Percentiles rank a stretch among this genome's conserved stretches.
Conservation (phyloP, 2,329 filamentous ascomycete species). For the Chrysosporium keratinophilum region DNA sequence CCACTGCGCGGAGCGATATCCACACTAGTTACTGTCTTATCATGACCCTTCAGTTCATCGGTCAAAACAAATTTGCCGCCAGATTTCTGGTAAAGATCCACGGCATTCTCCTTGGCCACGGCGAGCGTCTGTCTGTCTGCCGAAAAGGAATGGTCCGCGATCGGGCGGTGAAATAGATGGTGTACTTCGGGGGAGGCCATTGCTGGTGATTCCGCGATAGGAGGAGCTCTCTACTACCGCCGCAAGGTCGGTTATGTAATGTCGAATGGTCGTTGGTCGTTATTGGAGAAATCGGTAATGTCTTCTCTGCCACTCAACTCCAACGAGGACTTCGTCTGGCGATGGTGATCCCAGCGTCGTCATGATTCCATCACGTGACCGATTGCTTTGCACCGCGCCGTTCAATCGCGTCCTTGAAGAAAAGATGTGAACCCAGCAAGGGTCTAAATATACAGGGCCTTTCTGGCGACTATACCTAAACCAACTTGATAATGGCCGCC, state of each 20-base stretch:
- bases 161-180: constrained; percentile 92
- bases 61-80: constrained; percentile 70
- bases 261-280: not conserved
- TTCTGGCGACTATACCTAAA: not conserved
- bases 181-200: constrained; percentile 88
- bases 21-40: constrained; percentile 92
- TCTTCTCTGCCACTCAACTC: too few relatives aligned
- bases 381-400: not conserved
- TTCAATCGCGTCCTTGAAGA: not conserved
- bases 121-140: constrained; percentile 79
- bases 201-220: constrained; percentile 50
- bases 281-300: not conserved
- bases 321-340: too few relatives aligned
- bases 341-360: not conserved
- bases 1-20: constrained; percentile 87
- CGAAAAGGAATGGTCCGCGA: constrained; percentile 97
- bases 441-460: not conserved
- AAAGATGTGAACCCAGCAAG: not conserved
- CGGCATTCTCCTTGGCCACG: constrained; percentile 77
- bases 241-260: not conserved
- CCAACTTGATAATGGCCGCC: constrained; percentile 26
- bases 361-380: not conserved
- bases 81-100: constrained; percentile 72
- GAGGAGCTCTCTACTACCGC: constrained; percentile 98
- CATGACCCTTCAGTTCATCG: constrained; percentile 90